A percentile compares a stretch with the other conserved stretches of the same genome.
phyloP scores from a whole-genome alignment of 108 stramenopile species.

The Thalassiosira profunda region DNA sequence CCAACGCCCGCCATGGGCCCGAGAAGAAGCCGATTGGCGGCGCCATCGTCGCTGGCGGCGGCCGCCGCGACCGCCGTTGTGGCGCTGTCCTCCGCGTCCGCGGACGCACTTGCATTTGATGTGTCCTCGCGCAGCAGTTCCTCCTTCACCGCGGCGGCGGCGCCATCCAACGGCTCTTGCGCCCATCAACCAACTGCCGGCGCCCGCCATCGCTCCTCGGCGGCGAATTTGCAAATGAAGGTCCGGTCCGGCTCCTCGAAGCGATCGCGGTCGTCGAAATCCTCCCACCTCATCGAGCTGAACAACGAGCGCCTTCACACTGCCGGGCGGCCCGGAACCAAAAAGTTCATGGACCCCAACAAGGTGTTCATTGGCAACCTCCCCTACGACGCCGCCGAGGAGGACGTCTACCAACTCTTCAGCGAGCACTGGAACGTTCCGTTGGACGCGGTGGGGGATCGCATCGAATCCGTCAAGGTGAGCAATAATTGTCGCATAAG shows the following conservation, averaged over 20 bases:
- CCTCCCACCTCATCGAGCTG: slow-evolving; percentile 33
- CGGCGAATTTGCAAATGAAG: too few relatives aligned
- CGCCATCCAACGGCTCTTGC: too few relatives aligned
- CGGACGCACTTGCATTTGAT: too few relatives aligned
- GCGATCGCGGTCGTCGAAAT: slow-evolving; percentile 35
- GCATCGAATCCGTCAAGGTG: slow-evolving; percentile 40
- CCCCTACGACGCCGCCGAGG: slow-evolving; percentile 49
- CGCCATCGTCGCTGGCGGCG: too few relatives aligned
- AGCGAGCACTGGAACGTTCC: slow-evolving; percentile 62
- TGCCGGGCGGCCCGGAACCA: slow-evolving; percentile 80
- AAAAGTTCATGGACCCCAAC: slow-evolving; percentile 65
- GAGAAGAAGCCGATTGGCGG: too few relatives aligned
- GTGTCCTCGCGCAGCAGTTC: too few relatives aligned
- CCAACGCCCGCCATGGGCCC: too few relatives aligned
- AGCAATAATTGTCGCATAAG: slow-evolving; percentile 15
- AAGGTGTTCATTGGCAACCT: slow-evolving; percentile 67
- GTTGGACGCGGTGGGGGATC: slow-evolving; percentile 36
- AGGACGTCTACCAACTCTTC: slow-evolving; percentile 47
- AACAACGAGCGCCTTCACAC: slow-evolving; percentile 38
- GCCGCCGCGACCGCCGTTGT: too few relatives aligned
- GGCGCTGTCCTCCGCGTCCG: too few relatives aligned
- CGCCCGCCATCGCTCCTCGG: too few relatives aligned
- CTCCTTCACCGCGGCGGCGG: too few relatives aligned
- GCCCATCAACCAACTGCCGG: too few relatives aligned
- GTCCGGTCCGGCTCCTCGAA: slow-evolving; percentile 19